Evolutionary conservation across 2,329 filamentous ascomycete species (phyloP).

Genomic region (Scedosporium apiospermum): DNA sequence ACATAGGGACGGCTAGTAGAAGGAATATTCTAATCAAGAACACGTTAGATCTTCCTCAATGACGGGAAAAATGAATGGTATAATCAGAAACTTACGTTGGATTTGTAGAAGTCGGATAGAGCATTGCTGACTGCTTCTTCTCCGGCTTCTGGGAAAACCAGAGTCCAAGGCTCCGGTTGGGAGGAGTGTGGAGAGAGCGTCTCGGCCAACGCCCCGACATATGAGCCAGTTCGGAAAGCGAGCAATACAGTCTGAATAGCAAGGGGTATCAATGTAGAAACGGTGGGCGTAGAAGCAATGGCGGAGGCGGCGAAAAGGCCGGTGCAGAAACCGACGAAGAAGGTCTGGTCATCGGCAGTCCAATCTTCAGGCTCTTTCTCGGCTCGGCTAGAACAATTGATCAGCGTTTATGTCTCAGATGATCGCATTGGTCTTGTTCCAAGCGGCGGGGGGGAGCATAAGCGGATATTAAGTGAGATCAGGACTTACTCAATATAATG

Average conservation of each 20-base stretch:
- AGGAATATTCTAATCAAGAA: conserved; percentile 16
- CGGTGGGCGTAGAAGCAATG: conserved; percentile 52
- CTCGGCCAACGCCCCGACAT: conserved; percentile 42
- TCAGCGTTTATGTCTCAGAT: neutral
- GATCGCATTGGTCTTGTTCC: neutral
- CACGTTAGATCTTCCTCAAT: neutral
- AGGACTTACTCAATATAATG: conserved; percentile 57
- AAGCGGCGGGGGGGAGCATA: neutral
- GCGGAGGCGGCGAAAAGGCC: conserved; percentile 62
- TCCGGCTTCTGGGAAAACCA: conserved; percentile 48
- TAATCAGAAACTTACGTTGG: conserved; percentile 31
- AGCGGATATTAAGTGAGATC: neutral
- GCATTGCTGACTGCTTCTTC: conserved; percentile 40
- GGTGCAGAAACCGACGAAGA: conserved; percentile 57
- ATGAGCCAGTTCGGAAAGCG: conserved; percentile 54
- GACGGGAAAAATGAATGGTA: neutral
- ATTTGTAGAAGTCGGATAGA: conserved; percentile 47
- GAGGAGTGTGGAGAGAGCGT: conserved; percentile 27
- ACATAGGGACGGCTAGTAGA: conserved; percentile 40
- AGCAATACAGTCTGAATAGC: conserved; percentile 55
- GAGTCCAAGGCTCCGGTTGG: conserved; percentile 55
- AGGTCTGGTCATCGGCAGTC: conserved; percentile 37
- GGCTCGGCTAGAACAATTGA: conserved; percentile 27
- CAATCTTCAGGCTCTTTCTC: conserved; percentile 47
- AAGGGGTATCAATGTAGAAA: conserved; percentile 51